Evolutionary conservation across 176 grass and related monocot species (phyloP), one percentile per base, ranked within the genome.

Genomic region (Metroxylon sagu): DNA sequence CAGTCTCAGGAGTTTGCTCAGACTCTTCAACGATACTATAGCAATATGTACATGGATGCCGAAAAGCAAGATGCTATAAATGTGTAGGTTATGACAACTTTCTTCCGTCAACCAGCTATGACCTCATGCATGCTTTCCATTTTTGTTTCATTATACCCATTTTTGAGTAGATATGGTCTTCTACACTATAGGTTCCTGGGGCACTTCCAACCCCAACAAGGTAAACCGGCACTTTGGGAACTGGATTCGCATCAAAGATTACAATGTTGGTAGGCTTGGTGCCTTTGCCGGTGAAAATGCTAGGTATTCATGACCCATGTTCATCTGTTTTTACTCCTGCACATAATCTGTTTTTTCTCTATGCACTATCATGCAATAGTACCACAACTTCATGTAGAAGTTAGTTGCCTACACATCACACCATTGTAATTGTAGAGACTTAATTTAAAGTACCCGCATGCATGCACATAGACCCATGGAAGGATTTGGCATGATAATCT

Each of bases 11-110:
- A 98, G 82, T n/a, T 76, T 98, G 19, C 57, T 98, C 54, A 85
- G n/a, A 98, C 85, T 18, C 35, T 98, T 72, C 94, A 98, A 49
- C 84, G 94, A 60, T 98, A 98, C 67, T 98, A 89, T 68, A 93
- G 70, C 76, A 98, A 98, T 61, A 85, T 85, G 0, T 98, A 98
- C 64, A 85, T 84, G 62, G 94, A 98, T 89, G 81, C 68, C 64
- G 84, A 93, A 30, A 98, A 98, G 69, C 94, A 98, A 72, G 78
- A 93, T 79, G 88, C 94, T 82, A 98, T 98, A 70, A 93, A 98
- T 64, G 60, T 98, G 94, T 98, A 89, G 75, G 94, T 49, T 77
- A 43, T 69, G 29, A 35, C 26, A 49, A 48, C 35, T 63, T 53
- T 50, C 19, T 26, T 0, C 19, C 18, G 17, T 53, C 4, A 17